Conservation (phyloP, 208 protist genomes). For the Trypanosoma theileri region DNA sequence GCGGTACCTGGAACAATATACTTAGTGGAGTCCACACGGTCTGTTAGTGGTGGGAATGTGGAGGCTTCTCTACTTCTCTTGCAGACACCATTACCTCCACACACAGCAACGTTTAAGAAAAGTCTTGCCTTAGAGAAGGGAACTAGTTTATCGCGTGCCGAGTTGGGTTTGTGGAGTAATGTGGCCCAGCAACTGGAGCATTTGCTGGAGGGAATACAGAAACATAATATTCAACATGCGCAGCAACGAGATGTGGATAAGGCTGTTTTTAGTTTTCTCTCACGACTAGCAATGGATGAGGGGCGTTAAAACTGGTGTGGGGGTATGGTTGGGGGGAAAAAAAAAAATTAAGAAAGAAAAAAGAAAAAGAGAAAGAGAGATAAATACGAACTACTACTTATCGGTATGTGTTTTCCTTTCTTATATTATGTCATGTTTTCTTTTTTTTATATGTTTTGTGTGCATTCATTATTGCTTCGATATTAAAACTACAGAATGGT, state of each 20-base stretch:
- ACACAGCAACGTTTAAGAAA: conserved; percentile 18
- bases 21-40: conserved; percentile 22
- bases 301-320: too few relatives aligned
- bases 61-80: conserved; percentile 22
- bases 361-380: background rate
- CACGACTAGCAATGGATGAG: background rate
- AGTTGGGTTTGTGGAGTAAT: conserved; percentile 18
- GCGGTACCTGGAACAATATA: conserved; percentile 24
- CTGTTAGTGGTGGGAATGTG: background rate
- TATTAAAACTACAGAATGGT: too few relatives aligned
- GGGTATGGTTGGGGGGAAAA: background rate
- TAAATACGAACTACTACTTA: background rate
- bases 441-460: background rate
- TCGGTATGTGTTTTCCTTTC: conserved; percentile 5
- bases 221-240: background rate
- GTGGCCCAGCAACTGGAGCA: conserved; percentile 13
- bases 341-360: conserved; percentile 5
- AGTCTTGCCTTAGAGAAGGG: conserved; percentile 9
- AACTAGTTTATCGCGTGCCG: background rate
- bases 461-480: background rate
- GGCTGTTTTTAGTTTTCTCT: conserved; percentile 8
- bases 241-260: conserved; percentile 6
- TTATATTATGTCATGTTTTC: background rate
- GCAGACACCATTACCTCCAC: conserved; percentile 23
- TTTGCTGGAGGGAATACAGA: background rate